phyloP scores from a whole-genome alignment of 345 rosid species.

The Sapria himalayana region DNA sequence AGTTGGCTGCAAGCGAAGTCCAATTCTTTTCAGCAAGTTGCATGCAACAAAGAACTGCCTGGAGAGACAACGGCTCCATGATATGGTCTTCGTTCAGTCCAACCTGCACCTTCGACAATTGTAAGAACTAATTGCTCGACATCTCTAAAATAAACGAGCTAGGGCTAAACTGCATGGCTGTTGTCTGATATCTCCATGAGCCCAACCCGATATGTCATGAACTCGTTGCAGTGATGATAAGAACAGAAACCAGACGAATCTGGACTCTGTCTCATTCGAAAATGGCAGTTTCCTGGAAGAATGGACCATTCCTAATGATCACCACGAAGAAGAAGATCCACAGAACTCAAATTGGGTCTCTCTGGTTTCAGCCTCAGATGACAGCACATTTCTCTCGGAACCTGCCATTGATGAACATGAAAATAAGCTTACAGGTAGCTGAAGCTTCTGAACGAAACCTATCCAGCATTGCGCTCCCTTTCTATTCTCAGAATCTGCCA shows the following conservation, averaged over 20 bases:
- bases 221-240: constrained; percentile 12
- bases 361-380: constrained; percentile 22
- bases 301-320: constrained; percentile 46
- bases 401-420: constrained; percentile 33
- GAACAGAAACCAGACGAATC: constrained; percentile 16
- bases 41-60: constrained; percentile 43
- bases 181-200: background rate
- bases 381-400: constrained; percentile 21
- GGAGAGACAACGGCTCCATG: constrained; percentile 49
- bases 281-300: constrained; percentile 33
- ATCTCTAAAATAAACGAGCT: no score
- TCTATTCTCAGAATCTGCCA: constrained; percentile 2
- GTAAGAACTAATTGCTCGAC: constrained; percentile 17
- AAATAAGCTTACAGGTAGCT: constrained; percentile 44
- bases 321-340: constrained; percentile 23
- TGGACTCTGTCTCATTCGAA: constrained; percentile 37
- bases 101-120: constrained; percentile 51
- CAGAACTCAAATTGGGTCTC: constrained; percentile 52
- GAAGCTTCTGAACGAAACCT: constrained; percentile 1
- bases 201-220: constrained; percentile 3
- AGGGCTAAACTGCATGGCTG: background rate
- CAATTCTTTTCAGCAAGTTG: constrained; percentile 22
- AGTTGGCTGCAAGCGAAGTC: constrained; percentile 17
- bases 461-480: background rate
- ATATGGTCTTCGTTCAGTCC: constrained; percentile 59